These are phyloP conservation scores for Yueomyces sp. DNA, from an alignment of 805 yeast species.

Conservation along the genomic window DNA sequence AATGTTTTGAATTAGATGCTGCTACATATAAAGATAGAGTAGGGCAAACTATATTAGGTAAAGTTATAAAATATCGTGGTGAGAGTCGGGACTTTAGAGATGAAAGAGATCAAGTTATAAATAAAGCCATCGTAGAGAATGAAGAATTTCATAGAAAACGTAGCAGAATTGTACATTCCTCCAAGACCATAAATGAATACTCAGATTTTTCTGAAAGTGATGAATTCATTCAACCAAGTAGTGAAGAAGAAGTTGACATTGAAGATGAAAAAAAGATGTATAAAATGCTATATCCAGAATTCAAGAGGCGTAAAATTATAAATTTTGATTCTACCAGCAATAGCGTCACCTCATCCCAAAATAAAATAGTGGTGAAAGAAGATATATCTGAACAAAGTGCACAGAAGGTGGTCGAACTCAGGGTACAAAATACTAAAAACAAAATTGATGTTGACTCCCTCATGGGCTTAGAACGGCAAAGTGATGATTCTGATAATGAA, in stretches of 20 bases:
- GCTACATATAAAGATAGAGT: constrained; percentile 53
- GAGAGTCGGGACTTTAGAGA: constrained; percentile 65
- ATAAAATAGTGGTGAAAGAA: not conserved
- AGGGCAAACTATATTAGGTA: constrained; percentile 67
- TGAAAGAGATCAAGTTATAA: constrained; percentile 49
- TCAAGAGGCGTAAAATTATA: constrained; percentile 6
- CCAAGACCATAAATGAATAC: constrained; percentile 7
- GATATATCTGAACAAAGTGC: not conserved
- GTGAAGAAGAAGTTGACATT: constrained; percentile 12
- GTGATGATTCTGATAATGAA: constrained; percentile 4
- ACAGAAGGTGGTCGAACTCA: not conserved
- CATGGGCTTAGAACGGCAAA: constrained; percentile 16
- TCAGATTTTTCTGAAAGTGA: constrained; percentile 11
- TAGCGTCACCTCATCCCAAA: not conserved
- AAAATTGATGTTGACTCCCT: constrained; percentile 7
- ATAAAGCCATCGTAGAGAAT: constrained; percentile 37
- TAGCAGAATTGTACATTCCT: constrained; percentile 11
- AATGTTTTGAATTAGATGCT: constrained; percentile 58
- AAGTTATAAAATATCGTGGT: constrained; percentile 63
- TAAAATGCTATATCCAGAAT: constrained; percentile 5
- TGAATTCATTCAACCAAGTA: constrained; percentile 5
- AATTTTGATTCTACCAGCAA: not conserved
- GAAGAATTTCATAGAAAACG: constrained; percentile 20
- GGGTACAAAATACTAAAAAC: not conserved
- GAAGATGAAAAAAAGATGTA: constrained; percentile 11